These are phyloP conservation scores for Cytospora paraplurivora DNA, from an alignment of 2,329 filamentous ascomycete genomes.

Conservation along the genomic window DNA sequence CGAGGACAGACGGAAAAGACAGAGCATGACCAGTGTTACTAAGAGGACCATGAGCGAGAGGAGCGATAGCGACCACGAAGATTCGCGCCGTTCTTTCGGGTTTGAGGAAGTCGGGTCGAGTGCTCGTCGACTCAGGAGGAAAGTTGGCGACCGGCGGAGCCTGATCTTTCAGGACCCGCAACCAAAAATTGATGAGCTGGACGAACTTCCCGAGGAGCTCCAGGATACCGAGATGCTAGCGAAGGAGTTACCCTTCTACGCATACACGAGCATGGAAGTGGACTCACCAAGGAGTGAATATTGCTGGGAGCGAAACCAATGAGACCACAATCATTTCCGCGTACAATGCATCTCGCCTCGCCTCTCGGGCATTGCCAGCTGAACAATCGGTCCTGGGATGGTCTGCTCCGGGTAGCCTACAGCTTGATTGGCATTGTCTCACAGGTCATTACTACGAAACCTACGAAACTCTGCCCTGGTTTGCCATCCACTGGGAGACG, in stretches of 20 bases:
- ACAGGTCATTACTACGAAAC: no score
- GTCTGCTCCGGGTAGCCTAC: no score
- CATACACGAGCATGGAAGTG: constrained; percentile 56
- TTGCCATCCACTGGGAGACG: no score
- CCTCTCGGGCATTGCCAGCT: neutral
- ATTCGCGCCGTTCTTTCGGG: constrained; percentile 42
- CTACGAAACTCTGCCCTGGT: no score
- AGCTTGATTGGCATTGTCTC: no score
- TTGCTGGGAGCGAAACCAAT: constrained; percentile 2
- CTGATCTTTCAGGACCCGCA: constrained; percentile 54
- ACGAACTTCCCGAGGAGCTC: constrained; percentile 53
- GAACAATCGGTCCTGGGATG: no score
- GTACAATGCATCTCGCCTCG: neutral
- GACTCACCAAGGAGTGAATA: constrained; percentile 40
- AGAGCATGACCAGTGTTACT: constrained; percentile 53
- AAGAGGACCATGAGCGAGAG: constrained; percentile 57
- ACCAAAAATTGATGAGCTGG: constrained; percentile 55
- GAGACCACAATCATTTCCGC: neutral
- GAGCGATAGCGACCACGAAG: constrained; percentile 51
- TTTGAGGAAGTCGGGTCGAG: constrained; percentile 49
- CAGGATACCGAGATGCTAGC: constrained; percentile 46
- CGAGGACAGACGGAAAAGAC: constrained; percentile 47
- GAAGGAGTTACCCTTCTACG: constrained; percentile 53
- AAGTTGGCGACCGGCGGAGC: constrained; percentile 49
- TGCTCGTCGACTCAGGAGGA: constrained; percentile 50